Conservation (phyloP, 2,329 filamentous ascomycete genomes). For the Eutypa lata region DNA sequence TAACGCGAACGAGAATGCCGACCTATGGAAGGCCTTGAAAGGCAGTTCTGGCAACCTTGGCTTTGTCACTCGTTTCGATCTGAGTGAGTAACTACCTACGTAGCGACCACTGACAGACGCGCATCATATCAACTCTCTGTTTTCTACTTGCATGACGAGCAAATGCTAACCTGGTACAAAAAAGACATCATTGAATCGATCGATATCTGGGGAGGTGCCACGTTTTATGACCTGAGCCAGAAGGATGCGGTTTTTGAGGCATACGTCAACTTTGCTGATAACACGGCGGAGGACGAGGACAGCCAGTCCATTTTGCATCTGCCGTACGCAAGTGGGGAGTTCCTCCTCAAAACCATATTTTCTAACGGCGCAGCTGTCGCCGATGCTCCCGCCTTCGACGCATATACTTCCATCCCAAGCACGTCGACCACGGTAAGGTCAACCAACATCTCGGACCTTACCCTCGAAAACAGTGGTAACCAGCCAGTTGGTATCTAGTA, state of each 20-base stretch:
- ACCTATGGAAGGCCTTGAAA: constrained; percentile 38
- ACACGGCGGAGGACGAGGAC: constrained; percentile 4
- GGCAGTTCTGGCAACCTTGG: constrained; percentile 42
- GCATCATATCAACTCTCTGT: not conserved
- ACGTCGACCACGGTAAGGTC: constrained; percentile 24
- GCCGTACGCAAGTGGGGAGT: constrained; percentile 28
- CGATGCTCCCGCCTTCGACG: constrained; percentile 27
- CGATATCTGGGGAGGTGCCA: constrained; percentile 33
- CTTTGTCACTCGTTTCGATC: constrained; percentile 18
- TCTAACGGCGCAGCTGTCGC: constrained; percentile 28
- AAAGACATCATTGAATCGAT: constrained; percentile 21
- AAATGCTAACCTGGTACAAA: constrained; percentile 1
- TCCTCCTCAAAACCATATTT: constrained; percentile 22
- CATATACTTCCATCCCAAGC: constrained; percentile 21
- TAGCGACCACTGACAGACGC: not conserved
- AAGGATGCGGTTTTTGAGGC: constrained; percentile 19
- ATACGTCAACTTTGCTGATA: constrained; percentile 12
- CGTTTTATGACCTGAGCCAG: constrained; percentile 23
- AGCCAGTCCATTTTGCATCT: constrained; percentile 29
- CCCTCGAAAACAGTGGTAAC: constrained; percentile 26
- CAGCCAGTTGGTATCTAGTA: constrained; percentile 27
- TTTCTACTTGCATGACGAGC: not conserved
- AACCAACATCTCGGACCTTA: constrained; percentile 26
- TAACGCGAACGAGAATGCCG: constrained; percentile 28
- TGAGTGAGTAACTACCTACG: not conserved